Percentiles rank a stretch among this genome's conserved stretches.
phyloP scores from a whole-genome alignment of 177 flowering plant genomes.

The Vitis hybrid region DNA sequence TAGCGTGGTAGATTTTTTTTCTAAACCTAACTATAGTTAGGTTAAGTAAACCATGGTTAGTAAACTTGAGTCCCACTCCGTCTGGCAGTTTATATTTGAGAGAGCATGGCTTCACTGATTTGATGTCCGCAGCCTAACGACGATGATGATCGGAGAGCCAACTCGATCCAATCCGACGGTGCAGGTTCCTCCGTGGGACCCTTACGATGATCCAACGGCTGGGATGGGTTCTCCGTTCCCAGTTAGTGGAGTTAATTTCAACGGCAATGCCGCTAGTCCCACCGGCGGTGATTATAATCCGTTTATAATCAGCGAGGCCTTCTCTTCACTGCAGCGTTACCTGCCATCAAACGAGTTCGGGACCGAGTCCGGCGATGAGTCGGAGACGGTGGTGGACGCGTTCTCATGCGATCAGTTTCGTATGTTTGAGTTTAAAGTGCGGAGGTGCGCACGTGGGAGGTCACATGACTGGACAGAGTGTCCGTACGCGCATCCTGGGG shows the following conservation, averaged over 20 bases:
- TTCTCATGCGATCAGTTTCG: conserved; percentile 53
- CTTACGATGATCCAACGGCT: conserved; percentile 37
- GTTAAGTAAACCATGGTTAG: conserved; percentile 27
- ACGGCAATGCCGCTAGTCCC: conserved; percentile 15
- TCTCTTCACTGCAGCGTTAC: conserved; percentile 44
- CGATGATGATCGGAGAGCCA: conserved; percentile 59
- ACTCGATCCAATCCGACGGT: conserved; percentile 43
- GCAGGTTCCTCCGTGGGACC: conserved; percentile 60
- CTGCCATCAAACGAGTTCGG: conserved; percentile 47
- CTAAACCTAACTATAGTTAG: conserved; percentile 21
- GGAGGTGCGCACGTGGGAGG: conserved; percentile 52
- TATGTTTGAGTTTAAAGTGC: conserved; percentile 58
- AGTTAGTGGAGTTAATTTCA: conserved; percentile 24
- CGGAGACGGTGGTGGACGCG: conserved; percentile 35
- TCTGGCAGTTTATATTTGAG: conserved; percentile 16
- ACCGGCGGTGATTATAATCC: conserved; percentile 15
- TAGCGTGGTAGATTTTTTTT: conserved; percentile 11
- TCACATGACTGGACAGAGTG: conserved; percentile 76
- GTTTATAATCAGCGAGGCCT: conserved; percentile 15
- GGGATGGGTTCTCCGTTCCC: conserved; percentile 28
- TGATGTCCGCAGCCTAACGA: background rate
- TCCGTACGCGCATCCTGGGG: conserved; percentile 67
- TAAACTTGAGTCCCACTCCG: conserved; percentile 9
- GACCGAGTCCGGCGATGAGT: conserved; percentile 31
- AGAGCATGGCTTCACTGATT: background rate